Base-by-base conservation (phyloP, 2,329 filamentous ascomycete genomes). In the Geosmithia putterillii region DNA sequence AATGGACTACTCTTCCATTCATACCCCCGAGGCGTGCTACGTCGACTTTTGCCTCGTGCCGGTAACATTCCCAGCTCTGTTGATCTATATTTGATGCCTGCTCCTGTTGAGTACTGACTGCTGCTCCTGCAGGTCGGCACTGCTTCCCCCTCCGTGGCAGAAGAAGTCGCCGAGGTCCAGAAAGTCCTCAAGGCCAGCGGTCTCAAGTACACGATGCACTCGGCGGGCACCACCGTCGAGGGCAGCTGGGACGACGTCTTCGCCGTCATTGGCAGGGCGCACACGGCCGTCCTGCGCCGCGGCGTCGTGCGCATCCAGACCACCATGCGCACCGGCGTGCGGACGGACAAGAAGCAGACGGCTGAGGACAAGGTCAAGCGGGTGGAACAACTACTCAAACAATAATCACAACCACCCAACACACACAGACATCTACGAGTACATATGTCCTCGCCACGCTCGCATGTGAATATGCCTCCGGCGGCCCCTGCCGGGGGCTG, bases 11-110 rank as follows among this genome's bases (percentile, higher is more conserved):
- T 55, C 60, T 22, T 59, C 58, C 36, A 56, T 80, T 43, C 53
- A 71, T 23, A 90, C 86, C 1, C 89, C 89, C 4, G 67, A 75
- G 44, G 67, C 79, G 45, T 94, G 86, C 64, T 86, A 83, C 44
- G 89, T 83, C 45, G 89, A 95, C 65, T 95, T 95, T 60, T 95
- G 89, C 62, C 71, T 95, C 51, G 83, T 95, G 47, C 89, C 89
- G 2, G 81, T 85, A 56, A 47, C n/a, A n/a, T n/a, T n/a, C n/a
- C n/a, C n/a, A 32, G 10, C 28, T 32, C 28, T 12, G 28, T 14
- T 32, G 28, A 32, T 12, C 28, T 12, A 4, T 32, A 17, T 18
- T 7, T 36, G 6, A 14, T 36, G 8, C 19, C n/a, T n/a, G 8
- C 19, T 3, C 10, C 19, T 18, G 9, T 4, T 21, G n/a, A n/a